These are phyloP conservation scores for Botrytis pseudocinerea DNA, from an alignment of 2,329 filamentous ascomycete species.

Conservation along the genomic window DNA sequence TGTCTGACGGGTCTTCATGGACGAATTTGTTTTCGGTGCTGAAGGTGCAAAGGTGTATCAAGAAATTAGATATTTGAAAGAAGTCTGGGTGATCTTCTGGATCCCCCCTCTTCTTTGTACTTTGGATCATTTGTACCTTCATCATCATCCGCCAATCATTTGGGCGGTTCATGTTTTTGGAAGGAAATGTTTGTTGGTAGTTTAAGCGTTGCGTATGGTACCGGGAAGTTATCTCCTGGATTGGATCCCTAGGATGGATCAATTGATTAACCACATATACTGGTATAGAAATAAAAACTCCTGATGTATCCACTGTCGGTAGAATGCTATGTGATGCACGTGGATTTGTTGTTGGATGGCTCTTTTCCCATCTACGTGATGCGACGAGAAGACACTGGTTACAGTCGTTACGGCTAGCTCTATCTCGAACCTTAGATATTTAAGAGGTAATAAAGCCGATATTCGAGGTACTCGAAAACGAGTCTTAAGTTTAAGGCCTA, in stretches of 20 bases:
- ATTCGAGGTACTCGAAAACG: background rate
- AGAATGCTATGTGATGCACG: background rate
- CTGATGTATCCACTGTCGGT: background rate
- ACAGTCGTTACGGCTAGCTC: background rate
- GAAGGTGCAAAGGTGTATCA: conserved; percentile 3
- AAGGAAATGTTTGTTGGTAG: conserved; percentile 22
- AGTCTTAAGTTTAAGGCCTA: background rate
- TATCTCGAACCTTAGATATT: background rate
- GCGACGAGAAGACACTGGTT: background rate
- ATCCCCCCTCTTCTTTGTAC: conserved; percentile 12
- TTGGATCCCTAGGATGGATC: conserved; percentile 22
- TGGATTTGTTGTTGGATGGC: background rate
- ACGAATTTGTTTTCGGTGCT: conserved; percentile 16
- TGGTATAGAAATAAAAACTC: conserved; percentile 13
- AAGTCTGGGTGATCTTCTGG: background rate
- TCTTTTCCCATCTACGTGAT: background rate
- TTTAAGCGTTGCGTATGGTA: conserved; percentile 20
- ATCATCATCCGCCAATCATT: conserved; percentile 14
- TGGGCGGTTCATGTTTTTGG: conserved; percentile 17
- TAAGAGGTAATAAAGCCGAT: background rate
- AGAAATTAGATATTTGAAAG: conserved; percentile 21
- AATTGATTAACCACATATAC: conserved; percentile 15
- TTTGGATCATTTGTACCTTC: conserved; percentile 20
- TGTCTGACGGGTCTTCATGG: conserved; percentile 56
- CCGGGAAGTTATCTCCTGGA: conserved; percentile 18